A percentile compares a stretch with the other conserved stretches of the same genome.
phyloP scores from a whole-genome alignment of 2,329 filamentous ascomycete genomes.

The Colletotrichum chrysophilum region DNA sequence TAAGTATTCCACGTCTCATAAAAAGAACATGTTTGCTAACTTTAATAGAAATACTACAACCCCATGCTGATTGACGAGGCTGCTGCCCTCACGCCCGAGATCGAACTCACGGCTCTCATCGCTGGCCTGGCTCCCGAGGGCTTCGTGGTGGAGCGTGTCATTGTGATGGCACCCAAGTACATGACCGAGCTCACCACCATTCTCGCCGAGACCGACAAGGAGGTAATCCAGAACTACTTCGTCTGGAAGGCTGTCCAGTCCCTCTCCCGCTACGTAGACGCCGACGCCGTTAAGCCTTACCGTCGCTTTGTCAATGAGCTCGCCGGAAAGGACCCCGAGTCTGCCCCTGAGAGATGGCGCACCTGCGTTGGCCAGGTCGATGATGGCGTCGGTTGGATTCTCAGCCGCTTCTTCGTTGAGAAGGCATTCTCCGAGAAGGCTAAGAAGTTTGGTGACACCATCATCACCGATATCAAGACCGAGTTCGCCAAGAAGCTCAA shows the following conservation, averaged over 20 bases:
- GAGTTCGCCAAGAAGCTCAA: slow-evolving; percentile 67
- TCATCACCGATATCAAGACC: slow-evolving; percentile 74
- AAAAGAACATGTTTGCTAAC: not conserved
- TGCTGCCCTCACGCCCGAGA: slow-evolving; percentile 57
- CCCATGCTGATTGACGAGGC: slow-evolving; percentile 63
- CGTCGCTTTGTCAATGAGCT: slow-evolving; percentile 65
- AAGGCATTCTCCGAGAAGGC: slow-evolving; percentile 70
- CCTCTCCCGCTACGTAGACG: slow-evolving; percentile 60
- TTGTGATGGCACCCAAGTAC: slow-evolving; percentile 65
- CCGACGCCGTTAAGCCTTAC: slow-evolving; percentile 64
- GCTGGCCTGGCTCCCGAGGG: slow-evolving; percentile 54
- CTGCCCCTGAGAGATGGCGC: slow-evolving; percentile 69
- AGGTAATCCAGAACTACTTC: slow-evolving; percentile 66
- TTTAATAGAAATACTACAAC: slow-evolving; percentile 66
- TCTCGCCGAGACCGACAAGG: slow-evolving; percentile 55
- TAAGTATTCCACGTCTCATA: slow-evolving; percentile 25
- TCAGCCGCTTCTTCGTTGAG: slow-evolving; percentile 74
- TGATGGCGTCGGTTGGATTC: slow-evolving; percentile 66
- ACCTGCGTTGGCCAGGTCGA: slow-evolving; percentile 66
- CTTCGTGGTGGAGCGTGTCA: slow-evolving; percentile 56
- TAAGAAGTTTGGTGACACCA: slow-evolving; percentile 69
- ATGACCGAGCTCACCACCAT: slow-evolving; percentile 62
- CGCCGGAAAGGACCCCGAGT: slow-evolving; percentile 66
- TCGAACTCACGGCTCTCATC: slow-evolving; percentile 60
- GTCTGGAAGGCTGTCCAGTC: slow-evolving; percentile 66